A percentile compares a stretch with the other conserved stretches of the same genome.
Conservation (phyloP, 176 grass and related monocot genomes). For the Ensete glaucum region DNA sequence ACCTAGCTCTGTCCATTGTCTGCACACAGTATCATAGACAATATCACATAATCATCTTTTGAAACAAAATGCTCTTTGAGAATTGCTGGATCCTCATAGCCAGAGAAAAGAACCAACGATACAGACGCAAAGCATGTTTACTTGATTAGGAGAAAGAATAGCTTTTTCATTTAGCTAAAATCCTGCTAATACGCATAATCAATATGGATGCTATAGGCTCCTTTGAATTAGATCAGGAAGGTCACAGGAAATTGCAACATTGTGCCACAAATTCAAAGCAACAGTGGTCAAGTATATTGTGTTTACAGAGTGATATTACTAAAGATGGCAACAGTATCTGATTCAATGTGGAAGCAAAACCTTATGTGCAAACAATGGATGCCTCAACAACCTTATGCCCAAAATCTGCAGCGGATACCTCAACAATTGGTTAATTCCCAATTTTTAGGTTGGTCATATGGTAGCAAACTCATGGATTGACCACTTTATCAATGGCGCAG, state of each 20-base stretch:
- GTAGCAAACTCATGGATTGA: not conserved
- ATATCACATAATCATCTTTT: not conserved
- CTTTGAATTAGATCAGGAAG: not conserved
- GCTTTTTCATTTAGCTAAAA: not conserved
- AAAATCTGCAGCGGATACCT: not conserved
- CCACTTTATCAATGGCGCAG: not conserved
- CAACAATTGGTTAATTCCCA: not conserved
- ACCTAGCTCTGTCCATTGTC: conserved; percentile 96
- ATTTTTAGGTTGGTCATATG: not conserved
- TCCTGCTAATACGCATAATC: not conserved
- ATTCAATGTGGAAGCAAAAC: not conserved
- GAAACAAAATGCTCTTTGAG: not conserved
- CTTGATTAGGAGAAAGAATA: no score
- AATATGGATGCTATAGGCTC: not conserved
- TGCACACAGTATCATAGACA: conserved; percentile 13
- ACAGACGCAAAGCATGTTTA: no score
- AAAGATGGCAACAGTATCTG: not conserved
- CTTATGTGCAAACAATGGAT: no score
- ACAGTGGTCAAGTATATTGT: no score
- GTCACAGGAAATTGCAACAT: not conserved
- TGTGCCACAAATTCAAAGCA: not conserved
- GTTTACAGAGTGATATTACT: not conserved
- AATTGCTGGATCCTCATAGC: not conserved
- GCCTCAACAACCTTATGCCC: no score
- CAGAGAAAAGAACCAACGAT: not conserved